Conservation (phyloP, 2,329 filamentous ascomycete species). For the Ophiocordyceps unilateralis region DNA sequence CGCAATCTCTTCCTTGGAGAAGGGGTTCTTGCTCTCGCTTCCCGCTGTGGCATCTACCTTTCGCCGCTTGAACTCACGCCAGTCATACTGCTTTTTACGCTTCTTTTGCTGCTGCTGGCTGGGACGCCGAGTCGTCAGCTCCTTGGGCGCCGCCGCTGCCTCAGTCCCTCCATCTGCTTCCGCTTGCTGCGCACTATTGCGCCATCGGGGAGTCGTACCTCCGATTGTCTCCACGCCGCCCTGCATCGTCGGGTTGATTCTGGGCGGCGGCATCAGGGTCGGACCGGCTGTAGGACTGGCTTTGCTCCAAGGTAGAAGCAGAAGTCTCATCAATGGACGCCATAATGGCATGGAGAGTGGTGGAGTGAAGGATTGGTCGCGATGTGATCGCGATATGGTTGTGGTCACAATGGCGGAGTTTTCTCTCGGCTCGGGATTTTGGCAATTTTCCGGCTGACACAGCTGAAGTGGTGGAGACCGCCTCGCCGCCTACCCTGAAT, state of each 20-base stretch:
- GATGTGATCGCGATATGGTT: background rate
- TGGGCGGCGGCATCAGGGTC: background rate
- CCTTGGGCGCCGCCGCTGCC: background rate
- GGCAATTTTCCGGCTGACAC: too few species aligned
- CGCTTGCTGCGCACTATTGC: conserved; percentile 9
- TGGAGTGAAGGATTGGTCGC: background rate
- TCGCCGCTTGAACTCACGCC: conserved; percentile 23
- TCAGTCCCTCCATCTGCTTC: conserved; percentile 4
- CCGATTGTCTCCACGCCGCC: conserved; percentile 2
- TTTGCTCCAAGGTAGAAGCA: conserved; percentile 6
- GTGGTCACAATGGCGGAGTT: background rate
- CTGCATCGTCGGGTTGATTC: background rate
- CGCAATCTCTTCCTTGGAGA: conserved; percentile 65
- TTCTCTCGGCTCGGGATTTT: background rate
- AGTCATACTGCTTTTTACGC: conserved; percentile 21
- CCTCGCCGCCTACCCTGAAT: too few species aligned
- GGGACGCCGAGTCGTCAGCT: background rate
- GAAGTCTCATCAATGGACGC: conserved; percentile 13
- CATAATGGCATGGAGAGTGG: conserved; percentile 13
- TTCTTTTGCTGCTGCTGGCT: conserved; percentile 15
- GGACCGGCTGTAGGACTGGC: background rate
- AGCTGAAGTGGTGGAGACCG: too few species aligned
- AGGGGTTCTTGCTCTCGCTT: conserved; percentile 27
- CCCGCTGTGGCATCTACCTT: conserved; percentile 20
- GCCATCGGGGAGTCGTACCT: conserved; percentile 6